A percentile compares a stretch with the other conserved stretches of the same genome.
These are phyloP conservation scores for Colletotrichum melonis DNA, from an alignment of 2,329 filamentous ascomycete genomes.

Conservation along the genomic window DNA sequence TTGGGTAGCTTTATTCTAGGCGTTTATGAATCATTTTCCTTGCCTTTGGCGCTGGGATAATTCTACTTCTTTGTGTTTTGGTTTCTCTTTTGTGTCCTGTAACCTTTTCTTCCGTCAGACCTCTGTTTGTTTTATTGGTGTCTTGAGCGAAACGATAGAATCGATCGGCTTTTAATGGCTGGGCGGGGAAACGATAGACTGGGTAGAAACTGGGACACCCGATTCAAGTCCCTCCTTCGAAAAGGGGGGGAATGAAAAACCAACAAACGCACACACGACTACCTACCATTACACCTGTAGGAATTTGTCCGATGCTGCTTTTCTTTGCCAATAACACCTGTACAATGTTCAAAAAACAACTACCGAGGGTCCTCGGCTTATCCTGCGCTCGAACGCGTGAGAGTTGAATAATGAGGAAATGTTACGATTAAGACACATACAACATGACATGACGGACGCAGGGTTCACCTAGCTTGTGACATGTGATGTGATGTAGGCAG, in stretches of 20 bases:
- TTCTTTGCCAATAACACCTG: constrained; percentile 31
- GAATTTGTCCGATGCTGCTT: constrained; percentile 23
- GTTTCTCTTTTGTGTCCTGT: constrained; percentile 6
- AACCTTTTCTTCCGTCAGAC: constrained; percentile 10
- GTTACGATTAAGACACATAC: neutral
- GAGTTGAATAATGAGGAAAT: constrained; percentile 23
- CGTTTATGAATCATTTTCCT: constrained; percentile 21
- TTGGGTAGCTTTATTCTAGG: constrained; percentile 11
- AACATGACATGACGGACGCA: neutral
- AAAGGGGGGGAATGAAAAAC: neutral
- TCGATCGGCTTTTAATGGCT: constrained; percentile 34
- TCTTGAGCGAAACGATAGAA: constrained; percentile 34
- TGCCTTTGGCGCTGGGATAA: constrained; percentile 20
- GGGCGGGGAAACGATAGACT: constrained; percentile 31
- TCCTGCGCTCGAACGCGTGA: constrained; percentile 21
- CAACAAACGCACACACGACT: constrained; percentile 13
- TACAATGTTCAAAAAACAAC: constrained; percentile 26
- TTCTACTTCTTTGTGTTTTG: constrained; percentile 1
- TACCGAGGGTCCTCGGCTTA: neutral
- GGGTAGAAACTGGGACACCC: constrained; percentile 31
- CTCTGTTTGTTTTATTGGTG: constrained; percentile 27
- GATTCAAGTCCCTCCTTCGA: constrained; percentile 6
- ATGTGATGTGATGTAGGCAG: neutral
- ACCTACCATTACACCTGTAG: constrained; percentile 9
- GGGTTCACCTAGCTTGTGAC: neutral